Conservation (phyloP, 768 basidiomycete species). For the Boletellus sp. region DNA sequence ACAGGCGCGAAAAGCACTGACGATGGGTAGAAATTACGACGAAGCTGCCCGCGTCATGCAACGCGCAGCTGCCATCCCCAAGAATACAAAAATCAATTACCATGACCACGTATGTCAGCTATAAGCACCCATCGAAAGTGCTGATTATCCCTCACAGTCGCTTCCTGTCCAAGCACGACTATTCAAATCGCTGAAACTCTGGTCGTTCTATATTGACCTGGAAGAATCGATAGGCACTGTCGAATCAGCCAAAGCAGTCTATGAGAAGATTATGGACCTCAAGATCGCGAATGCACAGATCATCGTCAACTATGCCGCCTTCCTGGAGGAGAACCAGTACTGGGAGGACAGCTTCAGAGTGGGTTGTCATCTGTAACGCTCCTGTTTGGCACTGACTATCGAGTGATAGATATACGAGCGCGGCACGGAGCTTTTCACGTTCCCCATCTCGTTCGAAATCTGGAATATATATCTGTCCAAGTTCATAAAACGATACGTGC, state of each 20-base stretch:
- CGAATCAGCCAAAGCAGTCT: slow-evolving; percentile 86
- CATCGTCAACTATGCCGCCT: slow-evolving; percentile 95
- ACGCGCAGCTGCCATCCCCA: slow-evolving; percentile 87
- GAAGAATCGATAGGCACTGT: slow-evolving; percentile 96
- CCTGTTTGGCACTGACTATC: slow-evolving; percentile 7
- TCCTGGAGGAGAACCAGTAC: slow-evolving; percentile 96
- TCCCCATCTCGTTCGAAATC: slow-evolving; percentile 96
- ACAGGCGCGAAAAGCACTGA: slow-evolving; percentile 8
- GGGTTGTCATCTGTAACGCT: slow-evolving; percentile 36
- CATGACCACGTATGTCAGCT: slow-evolving; percentile 78
- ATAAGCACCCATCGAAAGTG: background rate
- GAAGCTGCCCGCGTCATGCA: slow-evolving; percentile 96
- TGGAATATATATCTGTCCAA: slow-evolving; percentile 99
- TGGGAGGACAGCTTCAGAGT: slow-evolving; percentile 99
- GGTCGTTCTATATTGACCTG: slow-evolving; percentile 98
- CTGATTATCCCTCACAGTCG: slow-evolving; percentile 43
- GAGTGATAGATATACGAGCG: slow-evolving; percentile 80
- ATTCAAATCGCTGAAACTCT: slow-evolving; percentile 97
- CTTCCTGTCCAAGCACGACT: slow-evolving; percentile 83
- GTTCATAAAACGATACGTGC: slow-evolving; percentile 93
- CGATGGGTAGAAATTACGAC: slow-evolving; percentile 78
- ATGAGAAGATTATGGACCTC: slow-evolving; percentile 94
- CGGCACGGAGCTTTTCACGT: slow-evolving; percentile 95
- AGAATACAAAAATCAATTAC: slow-evolving; percentile 86
- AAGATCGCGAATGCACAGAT: slow-evolving; percentile 98